Percentiles rank a stretch among this genome's conserved stretches.
phyloP scores from a whole-genome alignment of 371 early-diverging fungal genomes.

The Dipsacomyces acuminosporus region DNA sequence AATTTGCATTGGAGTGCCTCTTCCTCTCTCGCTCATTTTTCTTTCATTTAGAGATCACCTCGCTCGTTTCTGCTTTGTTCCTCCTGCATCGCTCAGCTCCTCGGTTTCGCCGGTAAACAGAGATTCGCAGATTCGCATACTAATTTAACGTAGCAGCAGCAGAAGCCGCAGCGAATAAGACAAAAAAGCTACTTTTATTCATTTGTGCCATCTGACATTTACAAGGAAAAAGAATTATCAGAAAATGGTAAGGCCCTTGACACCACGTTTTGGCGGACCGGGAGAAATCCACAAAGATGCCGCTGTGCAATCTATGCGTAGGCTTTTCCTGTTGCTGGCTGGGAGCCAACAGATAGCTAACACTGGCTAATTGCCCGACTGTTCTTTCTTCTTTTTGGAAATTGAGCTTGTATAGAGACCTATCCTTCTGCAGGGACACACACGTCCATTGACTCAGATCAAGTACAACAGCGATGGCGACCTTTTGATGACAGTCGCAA shows the following conservation, averaged over 20 bases:
- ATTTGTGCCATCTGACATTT: too few species aligned
- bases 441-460: conserved; percentile 96
- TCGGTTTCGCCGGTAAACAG: too few species aligned
- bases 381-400: neutral
- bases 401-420: conserved; percentile 62
- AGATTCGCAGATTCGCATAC: too few species aligned
- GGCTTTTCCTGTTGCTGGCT: conserved; percentile 1
- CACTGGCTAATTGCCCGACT: neutral
- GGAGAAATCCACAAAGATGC: too few species aligned
- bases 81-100: too few species aligned
- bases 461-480: conserved; percentile 99
- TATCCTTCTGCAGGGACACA: conserved; percentile 94
- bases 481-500: conserved; percentile 94
- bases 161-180: neutral
- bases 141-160: too few species aligned
- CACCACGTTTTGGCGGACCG: neutral
- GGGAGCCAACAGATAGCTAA: neutral
- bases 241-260: conserved; percentile 14
- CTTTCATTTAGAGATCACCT: too few species aligned
- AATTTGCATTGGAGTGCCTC: too few species aligned
- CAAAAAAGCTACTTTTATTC: conserved; percentile 3
- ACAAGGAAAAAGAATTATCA: conserved; percentile 1
- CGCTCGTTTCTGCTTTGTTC: too few species aligned
- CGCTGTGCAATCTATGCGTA: too few species aligned
- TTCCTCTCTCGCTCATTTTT: too few species aligned